A percentile compares a stretch with the other conserved stretches of the same genome.
These are phyloP conservation scores for Suillus subaureus DNA, from an alignment of 768 basidiomycete species.

Conservation along the genomic window DNA sequence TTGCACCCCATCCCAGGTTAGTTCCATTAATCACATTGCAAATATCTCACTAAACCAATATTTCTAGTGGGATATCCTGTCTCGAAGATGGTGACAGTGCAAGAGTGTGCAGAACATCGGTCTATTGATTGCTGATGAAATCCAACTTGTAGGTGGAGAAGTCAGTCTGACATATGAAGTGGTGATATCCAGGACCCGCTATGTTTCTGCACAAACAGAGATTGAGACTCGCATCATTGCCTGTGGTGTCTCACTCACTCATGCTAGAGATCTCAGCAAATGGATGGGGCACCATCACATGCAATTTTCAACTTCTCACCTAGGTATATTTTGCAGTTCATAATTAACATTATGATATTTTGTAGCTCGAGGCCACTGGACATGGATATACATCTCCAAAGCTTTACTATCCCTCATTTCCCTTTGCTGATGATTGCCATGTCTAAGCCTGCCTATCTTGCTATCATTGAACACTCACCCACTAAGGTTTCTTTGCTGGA, in stretches of 20 bases:
- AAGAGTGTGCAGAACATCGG: constrained; percentile 96
- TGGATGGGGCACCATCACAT: constrained; percentile 97
- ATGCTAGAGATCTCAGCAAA: constrained; percentile 93
- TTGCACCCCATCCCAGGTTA: constrained; percentile 90
- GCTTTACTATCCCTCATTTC: constrained; percentile 96
- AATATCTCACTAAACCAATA: constrained; percentile 6
- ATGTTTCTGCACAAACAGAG: constrained; percentile 92
- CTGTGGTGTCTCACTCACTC: constrained; percentile 92
- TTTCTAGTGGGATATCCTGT: constrained; percentile 89
- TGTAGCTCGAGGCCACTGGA: constrained; percentile 91
- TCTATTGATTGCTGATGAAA: constrained; percentile 91
- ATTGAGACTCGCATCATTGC: constrained; percentile 93
- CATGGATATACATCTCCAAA: constrained; percentile 96
- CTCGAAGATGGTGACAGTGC: constrained; percentile 92
- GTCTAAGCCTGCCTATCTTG: constrained; percentile 97
- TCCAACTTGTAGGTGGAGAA: constrained; percentile 93
- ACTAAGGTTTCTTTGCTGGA: too few species aligned
- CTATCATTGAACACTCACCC: constrained; percentile 85
- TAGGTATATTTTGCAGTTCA: constrained; percentile 47
- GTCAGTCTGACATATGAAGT: constrained; percentile 97
- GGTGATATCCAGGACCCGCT: constrained; percentile 93
- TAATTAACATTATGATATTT: constrained; percentile 10
- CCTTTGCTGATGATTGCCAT: constrained; percentile 98
- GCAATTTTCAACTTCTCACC: constrained; percentile 98
- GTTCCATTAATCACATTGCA: constrained; percentile 26